phyloP scores from a whole-genome alignment of 352 stramenopile genomes.

The Globisporangium echinulatum region DNA sequence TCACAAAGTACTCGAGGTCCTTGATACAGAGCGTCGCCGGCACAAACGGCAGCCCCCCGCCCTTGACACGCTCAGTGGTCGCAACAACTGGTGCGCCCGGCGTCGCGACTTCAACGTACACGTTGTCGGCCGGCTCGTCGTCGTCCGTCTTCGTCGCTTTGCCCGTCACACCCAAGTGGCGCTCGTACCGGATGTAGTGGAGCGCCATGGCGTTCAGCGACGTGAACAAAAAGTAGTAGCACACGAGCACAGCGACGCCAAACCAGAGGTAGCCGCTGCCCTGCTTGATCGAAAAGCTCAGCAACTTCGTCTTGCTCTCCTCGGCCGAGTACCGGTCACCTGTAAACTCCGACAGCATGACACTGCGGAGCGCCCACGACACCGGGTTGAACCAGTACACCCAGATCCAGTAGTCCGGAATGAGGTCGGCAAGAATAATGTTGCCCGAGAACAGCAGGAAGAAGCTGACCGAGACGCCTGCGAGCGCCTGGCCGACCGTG shows the following conservation, averaged over 20 bases:
- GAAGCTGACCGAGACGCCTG: slow-evolving; percentile 23
- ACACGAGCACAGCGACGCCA: slow-evolving; percentile 18
- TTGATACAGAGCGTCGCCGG: slow-evolving; percentile 41
- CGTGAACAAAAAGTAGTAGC: slow-evolving; percentile 27
- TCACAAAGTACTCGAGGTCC: slow-evolving; percentile 40
- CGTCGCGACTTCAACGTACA: slow-evolving; percentile 1
- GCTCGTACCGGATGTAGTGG: no score
- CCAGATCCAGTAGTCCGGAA: slow-evolving; percentile 36
- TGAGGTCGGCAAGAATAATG: slow-evolving; percentile 24
- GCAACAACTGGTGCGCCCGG: not conserved
- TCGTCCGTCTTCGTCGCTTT: not conserved
- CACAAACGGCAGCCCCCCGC: slow-evolving; percentile 13
- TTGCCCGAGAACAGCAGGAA: slow-evolving; percentile 38
- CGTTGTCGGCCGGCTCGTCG: not conserved
- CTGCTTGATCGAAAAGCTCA: slow-evolving; percentile 19
- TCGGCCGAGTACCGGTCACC: slow-evolving; percentile 14
- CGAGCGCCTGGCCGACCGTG: slow-evolving; percentile 27
- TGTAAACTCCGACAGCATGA: slow-evolving; percentile 26
- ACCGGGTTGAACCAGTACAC: slow-evolving; percentile 50
- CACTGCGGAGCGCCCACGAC: slow-evolving; percentile 23
- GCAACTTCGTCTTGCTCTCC: slow-evolving; percentile 21
- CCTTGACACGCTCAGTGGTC: slow-evolving; percentile 2
- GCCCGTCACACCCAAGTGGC: no score
- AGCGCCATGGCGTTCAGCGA: slow-evolving; percentile 17
- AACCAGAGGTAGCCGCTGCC: slow-evolving; percentile 23